phyloP scores from a whole-genome alignment of 1,284 basidiomycete genomes.

The Lentinula novae-zelandiae region DNA sequence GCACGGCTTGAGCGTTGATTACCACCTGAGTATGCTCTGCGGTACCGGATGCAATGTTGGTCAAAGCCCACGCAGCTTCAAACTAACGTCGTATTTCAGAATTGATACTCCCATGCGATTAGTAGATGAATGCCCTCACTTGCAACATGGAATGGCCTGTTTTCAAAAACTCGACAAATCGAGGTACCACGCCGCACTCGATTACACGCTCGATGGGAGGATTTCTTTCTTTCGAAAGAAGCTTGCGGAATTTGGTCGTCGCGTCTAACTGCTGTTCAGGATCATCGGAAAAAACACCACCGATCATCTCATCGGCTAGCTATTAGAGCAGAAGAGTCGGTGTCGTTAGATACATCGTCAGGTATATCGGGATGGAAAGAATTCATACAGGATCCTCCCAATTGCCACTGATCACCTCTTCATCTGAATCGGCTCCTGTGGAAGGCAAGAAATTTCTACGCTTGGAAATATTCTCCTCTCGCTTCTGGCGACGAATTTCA shows the following conservation, averaged over 20 bases:
- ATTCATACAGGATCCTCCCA: slow-evolving; percentile 74
- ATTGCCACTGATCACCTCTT: slow-evolving; percentile 66
- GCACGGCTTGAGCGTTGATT: slow-evolving; percentile 91
- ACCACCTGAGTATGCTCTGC: slow-evolving; percentile 99
- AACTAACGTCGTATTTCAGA: slow-evolving; percentile 55
- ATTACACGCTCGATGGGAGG: slow-evolving; percentile 99
- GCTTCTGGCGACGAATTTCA: slow-evolving; percentile 94
- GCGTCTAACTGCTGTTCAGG: slow-evolving; percentile 91
- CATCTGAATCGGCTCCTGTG: slow-evolving; percentile 77
- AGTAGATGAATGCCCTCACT: slow-evolving; percentile 41
- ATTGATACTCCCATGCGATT: slow-evolving; percentile 9
- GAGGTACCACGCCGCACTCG: slow-evolving; percentile 94
- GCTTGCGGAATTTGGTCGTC: slow-evolving; percentile 96
- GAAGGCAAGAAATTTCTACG: slow-evolving; percentile 86
- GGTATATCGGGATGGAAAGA: slow-evolving; percentile 6
- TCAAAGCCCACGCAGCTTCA: slow-evolving; percentile 99
- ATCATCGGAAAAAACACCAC: slow-evolving; percentile 90
- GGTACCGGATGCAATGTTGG: slow-evolving; percentile 99
- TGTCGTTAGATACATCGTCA: slow-evolving; percentile 6
- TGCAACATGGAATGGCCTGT: slow-evolving; percentile 93
- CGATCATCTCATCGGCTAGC: slow-evolving; percentile 91
- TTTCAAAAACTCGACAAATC: slow-evolving; percentile 94
- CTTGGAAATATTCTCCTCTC: slow-evolving; percentile 97
- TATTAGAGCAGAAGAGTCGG: slow-evolving; percentile 29
- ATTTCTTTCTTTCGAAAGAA: slow-evolving; percentile 99